A percentile compares a stretch with the other conserved stretches of the same genome.
Conservation (phyloP, 1,284 basidiomycete species). For the Austroboletus novae-zelandiae region DNA sequence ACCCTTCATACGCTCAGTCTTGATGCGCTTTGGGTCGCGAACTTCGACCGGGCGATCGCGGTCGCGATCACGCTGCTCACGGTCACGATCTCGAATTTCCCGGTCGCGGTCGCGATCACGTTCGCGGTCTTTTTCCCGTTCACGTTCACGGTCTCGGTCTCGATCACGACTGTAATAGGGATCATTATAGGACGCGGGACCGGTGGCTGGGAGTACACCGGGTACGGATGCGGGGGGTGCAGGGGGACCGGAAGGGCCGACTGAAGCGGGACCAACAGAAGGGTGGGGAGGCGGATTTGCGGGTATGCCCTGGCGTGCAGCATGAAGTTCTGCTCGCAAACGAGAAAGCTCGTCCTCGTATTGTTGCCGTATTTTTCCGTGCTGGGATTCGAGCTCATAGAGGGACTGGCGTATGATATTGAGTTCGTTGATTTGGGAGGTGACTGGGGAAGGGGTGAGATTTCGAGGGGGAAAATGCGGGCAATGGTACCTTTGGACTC, state of each 20-base stretch:
- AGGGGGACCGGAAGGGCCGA: conserved; percentile 32
- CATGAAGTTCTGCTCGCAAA: conserved; percentile 63
- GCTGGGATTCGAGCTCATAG: conserved; percentile 75
- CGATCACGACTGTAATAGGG: conserved; percentile 43
- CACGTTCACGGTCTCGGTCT: conserved; percentile 39
- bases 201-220: conserved; percentile 27
- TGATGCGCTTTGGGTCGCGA: conserved; percentile 47
- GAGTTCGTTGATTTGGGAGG: conserved; percentile 69
- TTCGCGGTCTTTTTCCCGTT: conserved; percentile 38
- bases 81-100: conserved; percentile 37
- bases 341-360: conserved; percentile 75
- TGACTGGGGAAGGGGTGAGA: conserved; percentile 43
- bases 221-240: conserved; percentile 28
- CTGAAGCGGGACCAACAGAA: conserved; percentile 32
- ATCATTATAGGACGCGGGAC: conserved; percentile 38
- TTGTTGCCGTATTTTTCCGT: conserved; percentile 67
- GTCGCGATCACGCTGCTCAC: conserved; percentile 38
- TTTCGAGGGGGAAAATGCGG: neutral
- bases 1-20: conserved; percentile 42
- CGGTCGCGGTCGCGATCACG: conserved; percentile 38
- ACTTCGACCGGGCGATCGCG: conserved; percentile 35
- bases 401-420: conserved; percentile 72
- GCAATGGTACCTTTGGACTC: conserved; percentile 73
- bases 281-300: conserved; percentile 34
- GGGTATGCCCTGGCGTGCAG: conserved; percentile 37